phyloP scores from a whole-genome alignment of 768 basidiomycete species.

The Sporobolomyces roseus region DNA sequence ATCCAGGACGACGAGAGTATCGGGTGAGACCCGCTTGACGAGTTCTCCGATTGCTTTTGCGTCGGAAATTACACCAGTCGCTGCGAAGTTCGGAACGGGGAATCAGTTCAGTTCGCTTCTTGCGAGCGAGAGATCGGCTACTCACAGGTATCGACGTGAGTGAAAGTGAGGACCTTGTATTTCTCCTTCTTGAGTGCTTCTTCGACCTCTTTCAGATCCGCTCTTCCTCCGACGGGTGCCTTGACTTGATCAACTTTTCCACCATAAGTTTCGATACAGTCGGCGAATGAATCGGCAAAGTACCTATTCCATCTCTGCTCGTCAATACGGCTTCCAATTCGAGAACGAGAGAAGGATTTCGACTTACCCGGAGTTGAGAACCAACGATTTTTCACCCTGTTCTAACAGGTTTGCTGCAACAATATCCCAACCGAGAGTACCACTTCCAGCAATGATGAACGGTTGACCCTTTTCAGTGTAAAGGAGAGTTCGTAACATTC shows the following conservation, averaged over 20 bases:
- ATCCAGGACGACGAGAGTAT: constrained; percentile 79
- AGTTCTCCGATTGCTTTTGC: constrained; percentile 69
- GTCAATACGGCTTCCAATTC: too few relatives aligned
- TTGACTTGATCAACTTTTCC: constrained; percentile 78
- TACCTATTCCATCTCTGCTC: too few relatives aligned
- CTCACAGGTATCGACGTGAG: constrained; percentile 81
- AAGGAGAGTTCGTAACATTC: constrained; percentile 57
- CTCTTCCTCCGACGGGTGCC: constrained; percentile 75
- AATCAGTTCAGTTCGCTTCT: not conserved
- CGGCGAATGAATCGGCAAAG: constrained; percentile 73
- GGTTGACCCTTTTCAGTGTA: constrained; percentile 76
- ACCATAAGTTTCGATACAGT: constrained; percentile 71
- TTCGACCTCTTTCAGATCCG: constrained; percentile 61
- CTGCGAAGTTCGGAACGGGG: constrained; percentile 12
- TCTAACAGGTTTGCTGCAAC: constrained; percentile 84
- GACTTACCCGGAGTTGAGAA: constrained; percentile 66
- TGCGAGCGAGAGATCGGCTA: not conserved
- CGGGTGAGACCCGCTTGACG: constrained; percentile 72
- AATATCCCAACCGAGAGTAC: constrained; percentile 82
- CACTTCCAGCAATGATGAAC: constrained; percentile 88
- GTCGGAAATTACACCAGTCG: constrained; percentile 73
- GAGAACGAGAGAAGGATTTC: too few relatives aligned
- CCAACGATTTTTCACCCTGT: constrained; percentile 69
- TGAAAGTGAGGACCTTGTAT: constrained; percentile 86
- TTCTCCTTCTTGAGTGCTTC: constrained; percentile 68